phyloP scores from a whole-genome alignment of 345 rosid species.

The Brassica napus region Da-Ae NC_063450.1:37078501-37079000 shows the following conservation, averaged over 20 bases:
- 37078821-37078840: slow-evolving; percentile 9
- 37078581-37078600: slow-evolving; percentile 18
- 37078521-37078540: slow-evolving; percentile 4
- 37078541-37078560: slow-evolving; percentile 55
- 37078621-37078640: not conserved
- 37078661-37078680: not conserved
- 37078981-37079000: slow-evolving; percentile 55
- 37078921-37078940: not conserved
- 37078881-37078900: slow-evolving; percentile 37
- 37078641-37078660: not conserved
- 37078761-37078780: slow-evolving; percentile 53
- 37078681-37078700: slow-evolving; percentile 51
- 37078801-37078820: not conserved
- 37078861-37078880: slow-evolving; percentile 33
- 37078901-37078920: slow-evolving; percentile 23
- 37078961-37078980: slow-evolving; percentile 68
- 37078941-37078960: not conserved
- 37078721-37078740: slow-evolving; percentile 27
- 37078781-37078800: slow-evolving; percentile 22
- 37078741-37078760: slow-evolving; percentile 1
- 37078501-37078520: not conserved
- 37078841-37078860: slow-evolving; percentile 4
- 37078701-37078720: slow-evolving; percentile 15
- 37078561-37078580: slow-evolving; percentile 51
- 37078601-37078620: not conserved